Evolutionary conservation across 106 monocot species (phyloP).

Genomic region (Agapanthus africanus): DNA sequence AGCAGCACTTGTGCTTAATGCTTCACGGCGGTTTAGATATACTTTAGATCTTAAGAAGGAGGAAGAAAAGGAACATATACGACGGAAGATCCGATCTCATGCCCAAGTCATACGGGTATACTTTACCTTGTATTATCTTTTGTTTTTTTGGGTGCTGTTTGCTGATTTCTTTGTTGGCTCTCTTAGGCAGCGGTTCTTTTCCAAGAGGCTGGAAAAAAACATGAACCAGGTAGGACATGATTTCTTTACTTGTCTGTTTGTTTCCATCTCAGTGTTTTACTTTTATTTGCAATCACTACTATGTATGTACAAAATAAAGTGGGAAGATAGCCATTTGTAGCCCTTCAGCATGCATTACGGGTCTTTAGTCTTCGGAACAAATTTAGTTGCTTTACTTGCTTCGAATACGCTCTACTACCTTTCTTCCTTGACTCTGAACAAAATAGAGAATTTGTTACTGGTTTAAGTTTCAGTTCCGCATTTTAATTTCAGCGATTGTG

Average conservation of each 20-base stretch:
- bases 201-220: constrained; percentile 60
- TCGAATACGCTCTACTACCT: background rate
- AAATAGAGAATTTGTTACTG: background rate
- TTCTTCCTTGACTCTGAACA: background rate
- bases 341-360: too few species aligned
- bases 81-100: constrained; percentile 49
- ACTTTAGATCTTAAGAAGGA: constrained; percentile 62
- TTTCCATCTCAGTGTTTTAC: background rate
- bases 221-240: constrained; percentile 29
- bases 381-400: background rate
- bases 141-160: background rate
- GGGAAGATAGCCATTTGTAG: background rate
- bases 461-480: background rate
- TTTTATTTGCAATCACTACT: background rate
- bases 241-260: background rate
- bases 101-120: constrained; percentile 56
- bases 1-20: constrained; percentile 64
- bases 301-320: background rate
- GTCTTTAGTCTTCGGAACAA: background rate
- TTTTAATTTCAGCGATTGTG: too few species aligned
- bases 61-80: constrained; percentile 48
- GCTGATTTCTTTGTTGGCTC: constrained; percentile 11
- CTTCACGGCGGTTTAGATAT: constrained; percentile 62
- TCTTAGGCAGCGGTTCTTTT: constrained; percentile 78
- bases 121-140: background rate